A percentile compares a stretch with the other conserved stretches of the same genome.
phyloP scores from a whole-genome alignment of 495 filamentous ascomycete genomes.

The Aeminium ludgeri region DNA sequence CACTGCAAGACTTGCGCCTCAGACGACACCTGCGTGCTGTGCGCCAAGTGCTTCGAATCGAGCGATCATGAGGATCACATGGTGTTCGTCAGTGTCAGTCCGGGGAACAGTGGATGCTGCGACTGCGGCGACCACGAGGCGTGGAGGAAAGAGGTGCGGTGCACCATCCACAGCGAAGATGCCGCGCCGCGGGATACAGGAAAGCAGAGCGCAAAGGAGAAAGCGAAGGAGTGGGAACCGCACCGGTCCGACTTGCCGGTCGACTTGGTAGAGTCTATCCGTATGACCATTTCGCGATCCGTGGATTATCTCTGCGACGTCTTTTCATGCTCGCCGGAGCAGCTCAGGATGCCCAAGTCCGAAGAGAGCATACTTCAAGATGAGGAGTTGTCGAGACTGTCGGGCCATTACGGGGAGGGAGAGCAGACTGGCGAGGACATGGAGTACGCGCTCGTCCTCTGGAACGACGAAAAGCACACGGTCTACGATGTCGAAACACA shows the following conservation, averaged over 20 bases:
- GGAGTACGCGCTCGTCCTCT: slow-evolving; percentile 77
- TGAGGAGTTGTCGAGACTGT: slow-evolving; percentile 61
- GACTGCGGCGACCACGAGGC: slow-evolving; percentile 93
- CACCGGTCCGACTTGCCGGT: slow-evolving; percentile 35
- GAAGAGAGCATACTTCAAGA: slow-evolving; percentile 62
- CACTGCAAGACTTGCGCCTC: slow-evolving; percentile 80
- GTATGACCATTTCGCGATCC: slow-evolving; percentile 65
- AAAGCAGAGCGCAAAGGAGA: slow-evolving; percentile 49
- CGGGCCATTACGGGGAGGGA: slow-evolving; percentile 48
- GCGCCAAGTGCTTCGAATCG: slow-evolving; percentile 60
- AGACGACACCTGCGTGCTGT: slow-evolving; percentile 39
- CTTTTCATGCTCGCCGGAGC: slow-evolving; percentile 91
- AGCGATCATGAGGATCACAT: slow-evolving; percentile 91
- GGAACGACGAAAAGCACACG: slow-evolving; percentile 99
- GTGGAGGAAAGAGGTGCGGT: slow-evolving; percentile 74
- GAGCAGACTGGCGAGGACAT: slow-evolving; percentile 32
- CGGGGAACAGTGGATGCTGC: slow-evolving; percentile 86
- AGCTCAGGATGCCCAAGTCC: slow-evolving; percentile 71
- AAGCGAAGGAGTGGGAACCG: slow-evolving; percentile 16
- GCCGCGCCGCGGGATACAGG: slow-evolving; percentile 31
- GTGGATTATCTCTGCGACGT: slow-evolving; percentile 95
- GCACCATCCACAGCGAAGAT: slow-evolving; percentile 65
- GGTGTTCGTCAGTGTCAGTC: slow-evolving; percentile 68
- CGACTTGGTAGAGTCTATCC: slow-evolving; percentile 56
- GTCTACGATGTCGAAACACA: slow-evolving; percentile 79